Percentiles rank a stretch among this genome's conserved stretches.
These are phyloP conservation scores for Symbiodinium natans DNA, from an alignment of 73 alveolate species.

Conservation along the genomic window DNA sequence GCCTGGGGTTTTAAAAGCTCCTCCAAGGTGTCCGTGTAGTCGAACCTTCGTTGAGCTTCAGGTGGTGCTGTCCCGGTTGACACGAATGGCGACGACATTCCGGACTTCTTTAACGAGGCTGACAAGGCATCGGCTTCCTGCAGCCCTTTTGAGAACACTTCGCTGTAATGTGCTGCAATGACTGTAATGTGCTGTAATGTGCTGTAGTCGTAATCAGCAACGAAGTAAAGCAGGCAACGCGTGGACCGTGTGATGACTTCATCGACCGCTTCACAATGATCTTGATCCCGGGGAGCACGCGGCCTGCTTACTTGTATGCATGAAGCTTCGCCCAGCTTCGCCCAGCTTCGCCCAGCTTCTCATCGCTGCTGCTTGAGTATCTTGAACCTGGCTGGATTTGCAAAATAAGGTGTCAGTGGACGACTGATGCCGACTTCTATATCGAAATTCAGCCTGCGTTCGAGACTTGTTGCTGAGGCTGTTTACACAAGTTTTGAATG, in stretches of 20 bases:
- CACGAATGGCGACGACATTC: slow-evolving; percentile 73
- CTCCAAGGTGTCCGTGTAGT: not conserved
- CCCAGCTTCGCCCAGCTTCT: too few species aligned
- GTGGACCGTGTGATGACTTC: slow-evolving; percentile 72
- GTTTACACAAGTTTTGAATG: too few species aligned
- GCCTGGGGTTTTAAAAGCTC: not conserved
- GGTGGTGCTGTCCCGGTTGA: slow-evolving; percentile 76
- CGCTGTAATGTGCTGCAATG: too few species aligned
- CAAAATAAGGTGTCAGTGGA: slow-evolving; percentile 94
- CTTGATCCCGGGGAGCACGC: slow-evolving; percentile 67
- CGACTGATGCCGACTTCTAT: slow-evolving; percentile 65
- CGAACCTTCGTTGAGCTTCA: not conserved
- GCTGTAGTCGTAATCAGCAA: too few species aligned
- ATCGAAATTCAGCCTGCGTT: slow-evolving; percentile 51
- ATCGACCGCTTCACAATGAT: slow-evolving; percentile 78
- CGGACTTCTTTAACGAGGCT: slow-evolving; percentile 74
- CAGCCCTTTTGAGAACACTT: too few species aligned
- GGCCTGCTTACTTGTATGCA: not conserved
- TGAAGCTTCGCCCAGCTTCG: too few species aligned
- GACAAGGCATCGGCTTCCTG: slow-evolving; percentile 44
- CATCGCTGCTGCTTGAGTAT: not conserved
- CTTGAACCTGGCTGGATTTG: too few species aligned
- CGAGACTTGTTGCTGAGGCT: not conserved
- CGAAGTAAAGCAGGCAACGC: slow-evolving; percentile 56
- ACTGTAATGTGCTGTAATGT: too few species aligned